Evolutionary conservation across 2,329 filamentous ascomycete species (phyloP).

Genomic region (Penicillium fuscoglaucum): DNA sequence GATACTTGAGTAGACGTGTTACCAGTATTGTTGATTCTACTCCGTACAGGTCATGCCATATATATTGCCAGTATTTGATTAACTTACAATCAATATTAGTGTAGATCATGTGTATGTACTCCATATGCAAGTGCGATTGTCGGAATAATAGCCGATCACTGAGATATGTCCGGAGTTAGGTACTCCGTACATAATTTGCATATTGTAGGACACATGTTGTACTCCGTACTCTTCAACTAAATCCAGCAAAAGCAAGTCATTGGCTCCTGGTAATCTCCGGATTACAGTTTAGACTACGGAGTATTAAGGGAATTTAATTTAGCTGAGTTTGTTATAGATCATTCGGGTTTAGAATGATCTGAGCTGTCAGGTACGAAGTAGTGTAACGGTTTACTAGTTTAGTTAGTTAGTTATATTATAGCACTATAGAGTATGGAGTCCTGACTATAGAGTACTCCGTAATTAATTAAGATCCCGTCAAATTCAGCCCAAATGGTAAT

Average conservation of each 20-base stretch:
- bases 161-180: background rate
- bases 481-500: too few species aligned
- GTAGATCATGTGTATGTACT: background rate
- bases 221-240: background rate
- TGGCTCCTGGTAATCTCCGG: conserved; percentile 5
- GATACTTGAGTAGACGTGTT: background rate
- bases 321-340: conserved; percentile 6
- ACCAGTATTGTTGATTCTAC: background rate
- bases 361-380: background rate
- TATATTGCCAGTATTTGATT: background rate
- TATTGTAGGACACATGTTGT: background rate
- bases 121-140: background rate
- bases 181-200: background rate
- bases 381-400: background rate
- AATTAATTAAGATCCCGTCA: too few species aligned
- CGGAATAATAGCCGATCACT: background rate
- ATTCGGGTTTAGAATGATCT: background rate
- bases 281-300: background rate
- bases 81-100: background rate
- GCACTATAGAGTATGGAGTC: too few species aligned
- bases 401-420: background rate
- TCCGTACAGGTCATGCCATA: background rate
- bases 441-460: too few species aligned
- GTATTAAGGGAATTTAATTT: background rate
- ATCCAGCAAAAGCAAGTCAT: background rate